These are phyloP conservation scores for Chaetomium sp. DNA, from an alignment of 2,329 filamentous ascomycete species.

Conservation along the genomic window DNA sequence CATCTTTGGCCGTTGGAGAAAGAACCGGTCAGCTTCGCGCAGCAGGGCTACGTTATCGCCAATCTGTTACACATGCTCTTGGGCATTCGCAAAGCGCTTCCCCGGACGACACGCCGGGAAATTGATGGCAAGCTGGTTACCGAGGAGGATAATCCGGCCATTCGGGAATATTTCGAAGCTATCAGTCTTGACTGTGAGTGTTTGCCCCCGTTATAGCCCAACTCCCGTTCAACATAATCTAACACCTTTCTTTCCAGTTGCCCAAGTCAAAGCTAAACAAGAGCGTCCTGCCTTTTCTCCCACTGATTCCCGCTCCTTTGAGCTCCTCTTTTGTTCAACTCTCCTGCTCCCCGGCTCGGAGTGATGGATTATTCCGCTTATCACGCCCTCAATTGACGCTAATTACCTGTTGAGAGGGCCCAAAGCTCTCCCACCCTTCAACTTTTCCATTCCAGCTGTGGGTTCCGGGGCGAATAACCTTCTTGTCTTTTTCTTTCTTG, in stretches of 20 bases:
- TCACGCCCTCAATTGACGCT: neutral
- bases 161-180: constrained; percentile 48
- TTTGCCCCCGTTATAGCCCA: neutral
- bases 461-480: neutral
- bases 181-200: constrained; percentile 53
- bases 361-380: constrained; percentile 1
- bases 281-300: constrained; percentile 47
- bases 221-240: neutral
- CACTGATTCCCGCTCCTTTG: constrained; percentile 40
- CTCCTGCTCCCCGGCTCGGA: constrained; percentile 32
- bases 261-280: constrained; percentile 40
- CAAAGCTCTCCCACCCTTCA: neutral
- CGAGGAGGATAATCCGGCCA: constrained; percentile 39
- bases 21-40: constrained; percentile 49
- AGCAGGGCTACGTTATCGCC: constrained; percentile 53
- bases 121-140: constrained; percentile 44
- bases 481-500: neutral
- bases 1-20: constrained; percentile 56
- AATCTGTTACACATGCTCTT: constrained; percentile 56
- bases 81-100: constrained; percentile 53
- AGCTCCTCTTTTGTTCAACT: constrained; percentile 40
- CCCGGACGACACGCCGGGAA: constrained; percentile 41
- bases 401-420: neutral
- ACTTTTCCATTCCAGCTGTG: neutral
- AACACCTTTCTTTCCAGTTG: constrained; percentile 25